Evolutionary conservation across 345 rosid genomes (phyloP).

Genomic region (Citrus maxima): DNA sequence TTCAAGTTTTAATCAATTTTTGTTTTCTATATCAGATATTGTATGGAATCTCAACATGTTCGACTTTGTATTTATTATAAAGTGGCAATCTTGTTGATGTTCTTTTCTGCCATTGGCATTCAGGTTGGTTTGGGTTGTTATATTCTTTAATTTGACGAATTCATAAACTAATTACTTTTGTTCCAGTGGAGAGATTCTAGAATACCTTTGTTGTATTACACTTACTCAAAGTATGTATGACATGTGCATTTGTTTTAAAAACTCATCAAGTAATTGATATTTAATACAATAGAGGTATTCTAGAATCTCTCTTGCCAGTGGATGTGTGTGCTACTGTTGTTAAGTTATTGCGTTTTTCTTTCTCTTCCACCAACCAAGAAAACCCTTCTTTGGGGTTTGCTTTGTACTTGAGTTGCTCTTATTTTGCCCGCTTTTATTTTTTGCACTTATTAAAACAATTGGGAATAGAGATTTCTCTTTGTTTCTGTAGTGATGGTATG

Average conservation of each 20-base stretch:
- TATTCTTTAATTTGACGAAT: background rate
- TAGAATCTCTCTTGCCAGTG: background rate
- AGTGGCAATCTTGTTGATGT: constrained; percentile 22
- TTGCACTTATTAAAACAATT: background rate
- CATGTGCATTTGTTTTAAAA: no score
- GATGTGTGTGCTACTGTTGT: background rate
- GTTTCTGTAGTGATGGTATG: background rate
- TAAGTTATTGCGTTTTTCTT: no score
- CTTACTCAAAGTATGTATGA: background rate
- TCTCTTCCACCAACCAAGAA: no score
- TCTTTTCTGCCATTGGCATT: constrained; percentile 14
- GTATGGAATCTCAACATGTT: constrained; percentile 21
- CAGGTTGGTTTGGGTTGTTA: constrained; percentile 4
- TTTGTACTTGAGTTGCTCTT: background rate
- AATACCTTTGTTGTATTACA: background rate
- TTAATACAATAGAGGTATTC: no score
- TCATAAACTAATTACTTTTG: background rate
- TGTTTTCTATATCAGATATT: constrained; percentile 9
- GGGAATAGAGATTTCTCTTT: background rate
- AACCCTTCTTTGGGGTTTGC: no score
- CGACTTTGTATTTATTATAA: constrained; percentile 1
- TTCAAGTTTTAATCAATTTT: background rate
- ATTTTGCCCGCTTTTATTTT: background rate
- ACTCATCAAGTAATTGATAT: no score
- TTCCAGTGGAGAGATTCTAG: background rate